These are phyloP conservation scores for Cutaneotrichosporon arboriforme DNA, from an alignment of 1,284 basidiomycete species.

Conservation along the genomic window DNA sequence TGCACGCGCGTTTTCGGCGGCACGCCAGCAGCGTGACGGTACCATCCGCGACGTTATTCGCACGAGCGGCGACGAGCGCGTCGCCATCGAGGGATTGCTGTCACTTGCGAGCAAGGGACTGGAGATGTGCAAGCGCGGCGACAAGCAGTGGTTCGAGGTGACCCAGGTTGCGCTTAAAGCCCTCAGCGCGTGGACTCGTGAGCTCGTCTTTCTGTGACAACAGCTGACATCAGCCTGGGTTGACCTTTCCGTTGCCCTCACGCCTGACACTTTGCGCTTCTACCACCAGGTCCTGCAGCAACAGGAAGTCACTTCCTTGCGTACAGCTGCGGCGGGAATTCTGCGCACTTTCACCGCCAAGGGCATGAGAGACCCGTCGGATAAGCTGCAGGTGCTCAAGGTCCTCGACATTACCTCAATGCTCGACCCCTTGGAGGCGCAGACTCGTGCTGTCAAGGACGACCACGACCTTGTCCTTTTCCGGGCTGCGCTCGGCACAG, in stretches of 20 bases:
- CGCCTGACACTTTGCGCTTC: slow-evolving; percentile 77
- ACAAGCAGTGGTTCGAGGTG: slow-evolving; percentile 63
- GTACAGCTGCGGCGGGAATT: slow-evolving; percentile 74
- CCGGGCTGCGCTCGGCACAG: slow-evolving; percentile 77
- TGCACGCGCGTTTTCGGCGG: slow-evolving; percentile 59
- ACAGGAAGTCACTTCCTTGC: slow-evolving; percentile 61
- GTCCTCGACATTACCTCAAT: slow-evolving; percentile 79
- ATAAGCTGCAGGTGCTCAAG: slow-evolving; percentile 86
- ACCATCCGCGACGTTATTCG: slow-evolving; percentile 83
- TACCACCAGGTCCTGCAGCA: slow-evolving; percentile 82
- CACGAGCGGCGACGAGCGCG: slow-evolving; percentile 70
- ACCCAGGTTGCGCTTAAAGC: slow-evolving; percentile 85
- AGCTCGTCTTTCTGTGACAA: slow-evolving; percentile 43
- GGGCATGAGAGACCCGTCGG: slow-evolving; percentile 84
- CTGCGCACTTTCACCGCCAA: slow-evolving; percentile 79
- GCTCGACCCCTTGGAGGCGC: slow-evolving; percentile 69
- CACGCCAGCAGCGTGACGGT: slow-evolving; percentile 70
- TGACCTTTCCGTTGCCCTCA: slow-evolving; percentile 93
- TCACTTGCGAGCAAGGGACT: slow-evolving; percentile 72
- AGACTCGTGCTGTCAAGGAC: slow-evolving; percentile 64
- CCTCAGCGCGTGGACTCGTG: slow-evolving; percentile 89
- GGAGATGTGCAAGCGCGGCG: slow-evolving; percentile 53
- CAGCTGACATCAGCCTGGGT: slow-evolving; percentile 72
- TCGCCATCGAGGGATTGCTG: slow-evolving; percentile 82
- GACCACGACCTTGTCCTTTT: slow-evolving; percentile 75